Evolutionary conservation across 768 basidiomycete species (phyloP).

Genomic region (Gymnopilus junonius): DNA sequence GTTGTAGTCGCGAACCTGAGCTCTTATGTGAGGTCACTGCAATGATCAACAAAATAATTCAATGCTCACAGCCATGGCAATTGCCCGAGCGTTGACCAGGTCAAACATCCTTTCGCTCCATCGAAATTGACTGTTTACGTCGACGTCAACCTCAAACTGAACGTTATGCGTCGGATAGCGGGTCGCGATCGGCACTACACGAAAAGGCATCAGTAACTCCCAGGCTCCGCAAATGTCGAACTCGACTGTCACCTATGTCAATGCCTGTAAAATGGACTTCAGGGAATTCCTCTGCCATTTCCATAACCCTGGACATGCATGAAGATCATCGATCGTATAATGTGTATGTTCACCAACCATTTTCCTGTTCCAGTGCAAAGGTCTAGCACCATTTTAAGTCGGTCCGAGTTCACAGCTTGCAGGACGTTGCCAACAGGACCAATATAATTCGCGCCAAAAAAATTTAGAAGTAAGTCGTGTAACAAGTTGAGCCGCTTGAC

Average conservation of each 20-base stretch:
- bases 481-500: slow-evolving; percentile 55
- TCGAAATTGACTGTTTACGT: slow-evolving; percentile 56
- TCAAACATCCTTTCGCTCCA: slow-evolving; percentile 64
- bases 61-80: slow-evolving; percentile 62
- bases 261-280: slow-evolving; percentile 69
- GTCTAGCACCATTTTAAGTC: slow-evolving; percentile 64
- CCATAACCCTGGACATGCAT: slow-evolving; percentile 59
- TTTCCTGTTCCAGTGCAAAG: slow-evolving; percentile 76
- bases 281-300: slow-evolving; percentile 72
- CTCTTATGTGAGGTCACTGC: neutral
- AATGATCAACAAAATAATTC: neutral
- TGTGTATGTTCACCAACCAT: slow-evolving; percentile 53
- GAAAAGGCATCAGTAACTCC: neutral
- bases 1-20: slow-evolving; percentile 59
- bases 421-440: slow-evolving; percentile 64
- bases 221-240: neutral
- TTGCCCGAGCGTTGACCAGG: slow-evolving; percentile 65
- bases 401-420: slow-evolving; percentile 29
- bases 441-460: slow-evolving; percentile 61
- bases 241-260: slow-evolving; percentile 64
- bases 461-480: slow-evolving; percentile 51
- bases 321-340: slow-evolving; percentile 23
- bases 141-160: slow-evolving; percentile 67
- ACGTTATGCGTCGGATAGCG: slow-evolving; percentile 64
- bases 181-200: slow-evolving; percentile 72